A percentile compares a stretch with the other conserved stretches of the same genome.
Conservation (phyloP, 2,329 filamentous ascomycete species). For the Alternaria incomplexa region DNA sequence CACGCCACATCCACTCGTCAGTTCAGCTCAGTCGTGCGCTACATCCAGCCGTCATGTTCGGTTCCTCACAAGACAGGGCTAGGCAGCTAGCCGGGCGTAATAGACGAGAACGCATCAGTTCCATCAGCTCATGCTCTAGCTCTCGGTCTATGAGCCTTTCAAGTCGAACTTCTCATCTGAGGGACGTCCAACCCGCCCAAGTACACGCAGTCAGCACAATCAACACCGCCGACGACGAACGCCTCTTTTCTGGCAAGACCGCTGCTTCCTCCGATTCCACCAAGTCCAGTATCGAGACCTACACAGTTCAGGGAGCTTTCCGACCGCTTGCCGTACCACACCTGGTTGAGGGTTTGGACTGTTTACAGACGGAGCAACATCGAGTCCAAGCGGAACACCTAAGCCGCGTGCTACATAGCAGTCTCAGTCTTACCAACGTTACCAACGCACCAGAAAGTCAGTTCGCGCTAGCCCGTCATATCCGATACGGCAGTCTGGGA, state of each 20-base stretch:
- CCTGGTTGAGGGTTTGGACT: background rate
- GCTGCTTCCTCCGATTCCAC: background rate
- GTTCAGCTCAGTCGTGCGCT: slow-evolving; percentile 5
- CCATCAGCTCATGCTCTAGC: slow-evolving; percentile 22
- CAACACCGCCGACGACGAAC: background rate
- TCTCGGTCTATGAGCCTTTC: slow-evolving; percentile 22
- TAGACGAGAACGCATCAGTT: slow-evolving; percentile 34
- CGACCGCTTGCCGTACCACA: background rate
- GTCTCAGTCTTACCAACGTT: slow-evolving; percentile 1
- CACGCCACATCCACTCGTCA: slow-evolving; percentile 6
- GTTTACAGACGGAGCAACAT: slow-evolving; percentile 19
- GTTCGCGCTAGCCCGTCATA: slow-evolving; percentile 1
- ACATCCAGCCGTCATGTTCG: slow-evolving; percentile 34
- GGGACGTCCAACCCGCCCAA: background rate
- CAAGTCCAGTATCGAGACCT: background rate
- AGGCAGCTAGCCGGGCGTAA: slow-evolving; percentile 43
- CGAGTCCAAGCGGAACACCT: slow-evolving; percentile 31
- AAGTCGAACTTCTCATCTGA: slow-evolving; percentile 14
- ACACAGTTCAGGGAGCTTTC: background rate
- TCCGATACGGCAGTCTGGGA: slow-evolving; percentile 13
- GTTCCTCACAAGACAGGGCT: slow-evolving; percentile 43
- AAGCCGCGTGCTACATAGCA: slow-evolving; percentile 32
- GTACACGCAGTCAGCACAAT: background rate
- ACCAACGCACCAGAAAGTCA: slow-evolving; percentile 1
- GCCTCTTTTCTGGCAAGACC: background rate